These are phyloP conservation scores for Ophiostoma himal-ulmi DNA, from an alignment of 2,329 filamentous ascomycete species.

Conservation along the genomic window DNA sequence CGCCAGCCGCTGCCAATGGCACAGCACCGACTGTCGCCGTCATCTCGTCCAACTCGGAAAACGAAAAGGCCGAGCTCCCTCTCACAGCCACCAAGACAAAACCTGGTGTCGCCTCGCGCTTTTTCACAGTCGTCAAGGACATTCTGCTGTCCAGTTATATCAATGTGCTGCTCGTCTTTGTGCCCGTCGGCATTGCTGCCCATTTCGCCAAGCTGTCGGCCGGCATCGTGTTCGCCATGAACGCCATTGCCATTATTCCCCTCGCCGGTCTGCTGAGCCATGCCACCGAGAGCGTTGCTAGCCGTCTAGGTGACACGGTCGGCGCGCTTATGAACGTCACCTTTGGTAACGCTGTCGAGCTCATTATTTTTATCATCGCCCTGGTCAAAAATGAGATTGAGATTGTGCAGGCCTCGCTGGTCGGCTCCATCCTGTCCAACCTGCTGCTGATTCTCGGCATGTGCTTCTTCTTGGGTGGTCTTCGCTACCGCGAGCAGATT, in stretches of 20 bases:
- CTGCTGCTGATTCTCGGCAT: constrained; percentile 69
- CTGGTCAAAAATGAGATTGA: constrained; percentile 54
- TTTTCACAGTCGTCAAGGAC: constrained; percentile 44
- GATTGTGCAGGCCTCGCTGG: constrained; percentile 68
- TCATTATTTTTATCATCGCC: constrained; percentile 62
- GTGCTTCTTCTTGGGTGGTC: constrained; percentile 64
- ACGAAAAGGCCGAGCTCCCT: constrained; percentile 18
- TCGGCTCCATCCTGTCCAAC: constrained; percentile 74
- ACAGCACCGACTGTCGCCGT: neutral
- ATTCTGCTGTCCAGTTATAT: constrained; percentile 58
- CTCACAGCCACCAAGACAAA: neutral
- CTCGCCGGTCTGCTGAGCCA: constrained; percentile 76
- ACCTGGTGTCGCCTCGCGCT: constrained; percentile 29
- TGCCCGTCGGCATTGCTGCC: constrained; percentile 60
- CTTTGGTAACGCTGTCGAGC: constrained; percentile 85
- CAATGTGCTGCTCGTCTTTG: constrained; percentile 62
- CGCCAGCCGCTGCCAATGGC: neutral
- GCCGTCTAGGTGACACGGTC: constrained; percentile 74
- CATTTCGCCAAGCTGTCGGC: constrained; percentile 38
- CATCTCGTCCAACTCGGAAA: constrained; percentile 11
- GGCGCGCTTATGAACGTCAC: constrained; percentile 86
- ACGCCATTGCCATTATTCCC: constrained; percentile 71
- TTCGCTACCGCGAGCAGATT: constrained; percentile 63
- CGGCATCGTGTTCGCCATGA: constrained; percentile 53
- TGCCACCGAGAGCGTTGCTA: constrained; percentile 81